Conservation (phyloP, 2,329 filamentous ascomycete species). For the Penicillium sp. region DNA sequence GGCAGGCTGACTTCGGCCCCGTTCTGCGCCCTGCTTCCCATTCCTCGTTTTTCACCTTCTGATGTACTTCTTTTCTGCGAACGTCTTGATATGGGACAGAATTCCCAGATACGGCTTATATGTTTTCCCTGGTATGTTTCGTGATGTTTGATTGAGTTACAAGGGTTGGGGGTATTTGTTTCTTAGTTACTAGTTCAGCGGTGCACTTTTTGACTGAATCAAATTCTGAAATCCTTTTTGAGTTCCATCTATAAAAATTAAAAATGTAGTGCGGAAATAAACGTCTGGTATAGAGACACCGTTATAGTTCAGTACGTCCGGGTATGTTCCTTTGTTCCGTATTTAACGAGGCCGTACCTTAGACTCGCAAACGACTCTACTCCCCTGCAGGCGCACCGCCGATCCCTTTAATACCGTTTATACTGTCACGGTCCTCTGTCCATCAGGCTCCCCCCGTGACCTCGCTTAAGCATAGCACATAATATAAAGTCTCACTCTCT, state of each 20-base stretch:
- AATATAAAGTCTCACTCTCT: too few species aligned
- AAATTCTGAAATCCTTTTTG: not conserved
- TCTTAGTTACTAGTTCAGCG: not conserved
- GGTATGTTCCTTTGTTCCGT: not conserved
- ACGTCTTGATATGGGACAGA: not conserved
- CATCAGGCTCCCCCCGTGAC: too few species aligned
- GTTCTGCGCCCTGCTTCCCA: not conserved
- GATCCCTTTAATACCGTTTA: not conserved
- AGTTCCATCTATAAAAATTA: not conserved
- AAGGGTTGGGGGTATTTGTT: not conserved
- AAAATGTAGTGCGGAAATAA: not conserved
- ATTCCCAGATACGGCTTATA: not conserved
- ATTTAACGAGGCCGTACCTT: conserved; percentile 2
- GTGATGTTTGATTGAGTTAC: not conserved
- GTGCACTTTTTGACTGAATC: not conserved
- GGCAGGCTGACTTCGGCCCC: not conserved
- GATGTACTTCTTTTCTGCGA: conserved; percentile 13
- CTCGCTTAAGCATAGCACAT: too few species aligned
- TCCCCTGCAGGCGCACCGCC: not conserved
- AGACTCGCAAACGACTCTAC: not conserved
- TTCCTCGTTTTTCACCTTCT: conserved; percentile 7
- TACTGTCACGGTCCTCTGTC: too few species aligned
- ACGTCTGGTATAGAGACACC: not conserved
- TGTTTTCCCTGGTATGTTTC: not conserved
- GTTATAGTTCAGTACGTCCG: not conserved